A percentile compares a stretch with the other conserved stretches of the same genome.
These are phyloP conservation scores for Amphicarpaea edgeworthii DNA, from an alignment of 306 rosid species.

Conservation along the genomic window DNA sequence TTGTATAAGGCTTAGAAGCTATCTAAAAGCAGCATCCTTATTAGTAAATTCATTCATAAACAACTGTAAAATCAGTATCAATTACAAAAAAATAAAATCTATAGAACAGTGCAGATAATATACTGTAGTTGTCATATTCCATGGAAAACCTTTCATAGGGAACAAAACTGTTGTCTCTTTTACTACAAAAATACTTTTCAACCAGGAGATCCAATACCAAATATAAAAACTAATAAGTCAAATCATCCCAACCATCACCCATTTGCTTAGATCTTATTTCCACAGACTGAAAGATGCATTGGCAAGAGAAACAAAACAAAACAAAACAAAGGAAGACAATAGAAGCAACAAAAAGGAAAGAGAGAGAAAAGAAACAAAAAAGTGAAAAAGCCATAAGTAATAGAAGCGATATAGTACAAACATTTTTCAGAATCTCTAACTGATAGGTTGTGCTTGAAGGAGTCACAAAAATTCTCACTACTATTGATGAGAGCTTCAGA, in stretches of 20 bases:
- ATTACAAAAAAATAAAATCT: not conserved
- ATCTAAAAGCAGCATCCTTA: slow-evolving; percentile 29
- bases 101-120: not conserved
- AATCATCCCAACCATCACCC: slow-evolving; percentile 7
- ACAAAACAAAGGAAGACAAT: slow-evolving; percentile 23
- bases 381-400: not conserved
- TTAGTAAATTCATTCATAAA: slow-evolving; percentile 31
- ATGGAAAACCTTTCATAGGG: not conserved
- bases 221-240: slow-evolving; percentile 16
- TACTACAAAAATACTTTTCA: not conserved
- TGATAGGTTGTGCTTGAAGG: slow-evolving; percentile 6
- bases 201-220: slow-evolving; percentile 16
- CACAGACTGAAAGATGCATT: slow-evolving; percentile 9
- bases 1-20: slow-evolving; percentile 83
- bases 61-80: slow-evolving; percentile 20
- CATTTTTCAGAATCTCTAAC: slow-evolving; percentile 35
- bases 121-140: slow-evolving; percentile 22
- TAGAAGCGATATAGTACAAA: slow-evolving; percentile 8
- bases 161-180: not conserved
- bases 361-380: not conserved
- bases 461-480: not conserved
- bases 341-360: slow-evolving; percentile 11
- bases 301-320: slow-evolving; percentile 32
- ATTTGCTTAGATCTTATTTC: not conserved
- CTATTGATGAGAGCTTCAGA: not conserved